Percentiles rank a stretch among this genome's conserved stretches.
Conservation (phyloP, 768 basidiomycete species). For the Dacryopinax primogenitus region DNA sequence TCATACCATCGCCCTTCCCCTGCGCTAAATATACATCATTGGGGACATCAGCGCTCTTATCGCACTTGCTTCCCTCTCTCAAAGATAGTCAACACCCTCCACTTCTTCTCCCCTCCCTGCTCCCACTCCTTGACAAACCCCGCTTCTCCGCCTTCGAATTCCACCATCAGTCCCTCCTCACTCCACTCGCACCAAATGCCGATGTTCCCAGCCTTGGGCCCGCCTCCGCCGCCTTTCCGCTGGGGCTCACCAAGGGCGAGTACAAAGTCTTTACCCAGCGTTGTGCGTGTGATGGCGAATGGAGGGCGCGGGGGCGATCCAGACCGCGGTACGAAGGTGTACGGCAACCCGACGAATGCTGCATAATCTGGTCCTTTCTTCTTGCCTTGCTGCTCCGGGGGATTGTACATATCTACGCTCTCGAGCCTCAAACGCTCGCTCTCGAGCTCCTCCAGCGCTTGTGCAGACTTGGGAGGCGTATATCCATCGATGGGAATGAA, state of each 20-base stretch:
- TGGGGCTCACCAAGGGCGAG: constrained; percentile 66
- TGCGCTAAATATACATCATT: neutral
- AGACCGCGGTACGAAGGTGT: constrained; percentile 23
- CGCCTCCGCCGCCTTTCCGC: constrained; percentile 80
- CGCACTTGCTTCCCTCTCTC: neutral
- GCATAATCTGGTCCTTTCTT: constrained; percentile 33
- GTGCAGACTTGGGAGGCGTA: constrained; percentile 33
- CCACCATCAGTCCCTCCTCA: constrained; percentile 66
- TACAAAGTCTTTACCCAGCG: constrained; percentile 70
- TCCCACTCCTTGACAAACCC: constrained; percentile 80
- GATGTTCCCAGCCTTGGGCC: constrained; percentile 71
- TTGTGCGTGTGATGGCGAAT: constrained; percentile 36
- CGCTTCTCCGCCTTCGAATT: constrained; percentile 67
- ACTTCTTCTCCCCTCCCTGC: constrained; percentile 63
- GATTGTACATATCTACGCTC: constrained; percentile 74
- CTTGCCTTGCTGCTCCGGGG: constrained; percentile 25
- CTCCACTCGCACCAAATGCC: constrained; percentile 93
- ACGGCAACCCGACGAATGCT: constrained; percentile 43
- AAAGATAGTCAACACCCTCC: constrained; percentile 60
- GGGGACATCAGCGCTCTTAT: neutral
- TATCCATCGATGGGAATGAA: constrained; percentile 57
- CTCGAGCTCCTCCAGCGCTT: constrained; percentile 28
- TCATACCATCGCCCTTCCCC: neutral
- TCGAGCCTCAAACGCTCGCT: constrained; percentile 43
- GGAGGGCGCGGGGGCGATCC: neutral